These are phyloP conservation scores for Saturnispora halmiae DNA, from an alignment of 805 yeast species.

Conservation along the genomic window DNA sequence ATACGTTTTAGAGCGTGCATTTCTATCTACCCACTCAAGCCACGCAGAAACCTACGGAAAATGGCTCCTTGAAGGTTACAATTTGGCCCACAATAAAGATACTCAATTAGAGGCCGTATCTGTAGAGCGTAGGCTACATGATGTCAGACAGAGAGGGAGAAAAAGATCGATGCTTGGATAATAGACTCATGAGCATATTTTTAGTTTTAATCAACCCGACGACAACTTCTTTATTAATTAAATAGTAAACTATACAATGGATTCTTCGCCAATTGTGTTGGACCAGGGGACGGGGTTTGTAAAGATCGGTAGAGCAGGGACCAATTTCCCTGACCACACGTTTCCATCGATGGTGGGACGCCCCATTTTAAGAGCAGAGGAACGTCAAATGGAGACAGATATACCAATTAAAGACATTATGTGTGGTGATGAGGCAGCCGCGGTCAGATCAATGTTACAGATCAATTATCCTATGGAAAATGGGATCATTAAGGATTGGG, in stretches of 20 bases:
- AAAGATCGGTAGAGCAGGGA: slow-evolving; percentile 93
- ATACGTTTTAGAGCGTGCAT: slow-evolving; percentile 88
- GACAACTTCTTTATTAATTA: neutral
- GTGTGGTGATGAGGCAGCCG: slow-evolving; percentile 96
- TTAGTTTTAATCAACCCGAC: no score
- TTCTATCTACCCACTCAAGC: slow-evolving; percentile 81
- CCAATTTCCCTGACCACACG: slow-evolving; percentile 93
- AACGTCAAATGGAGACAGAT: slow-evolving; percentile 49
- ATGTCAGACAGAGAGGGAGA: slow-evolving; percentile 85
- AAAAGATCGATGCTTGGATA: slow-evolving; percentile 89
- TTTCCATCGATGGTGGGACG: slow-evolving; percentile 97
- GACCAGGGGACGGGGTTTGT: slow-evolving; percentile 99
- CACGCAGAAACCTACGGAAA: slow-evolving; percentile 52
- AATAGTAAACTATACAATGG: neutral
- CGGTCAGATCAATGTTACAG: slow-evolving; percentile 81
- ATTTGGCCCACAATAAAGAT: slow-evolving; percentile 23
- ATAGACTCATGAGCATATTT: no score
- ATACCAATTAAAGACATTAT: slow-evolving; percentile 87
- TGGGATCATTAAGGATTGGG: slow-evolving; percentile 96
- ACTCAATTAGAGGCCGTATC: slow-evolving; percentile 41
- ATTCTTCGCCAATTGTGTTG: slow-evolving; percentile 46
- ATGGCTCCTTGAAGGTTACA: slow-evolving; percentile 70
- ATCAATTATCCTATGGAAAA: slow-evolving; percentile 98
- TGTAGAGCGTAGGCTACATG: slow-evolving; percentile 57
- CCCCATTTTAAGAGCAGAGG: slow-evolving; percentile 95